A percentile compares a stretch with the other conserved stretches of the same genome.
Evolutionary conservation across 1,284 basidiomycete species (phyloP).

Genomic region (Wolfiporia cocos): DNA sequence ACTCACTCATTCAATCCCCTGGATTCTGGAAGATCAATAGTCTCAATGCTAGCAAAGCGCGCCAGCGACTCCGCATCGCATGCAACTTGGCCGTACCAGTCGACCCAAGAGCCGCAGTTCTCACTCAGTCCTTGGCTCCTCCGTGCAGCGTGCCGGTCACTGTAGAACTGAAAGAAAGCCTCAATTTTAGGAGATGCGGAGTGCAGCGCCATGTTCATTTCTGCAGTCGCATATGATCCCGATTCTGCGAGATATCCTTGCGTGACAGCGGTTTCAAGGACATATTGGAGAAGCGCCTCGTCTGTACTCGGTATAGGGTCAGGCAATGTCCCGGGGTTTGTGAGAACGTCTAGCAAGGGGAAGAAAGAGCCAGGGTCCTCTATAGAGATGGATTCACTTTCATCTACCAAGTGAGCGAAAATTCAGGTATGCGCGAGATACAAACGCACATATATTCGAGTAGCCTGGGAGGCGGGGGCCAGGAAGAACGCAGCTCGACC

Average conservation of each 20-base stretch:
- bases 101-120: constrained; percentile 78
- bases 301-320: constrained; percentile 30
- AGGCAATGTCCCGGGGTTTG: constrained; percentile 39
- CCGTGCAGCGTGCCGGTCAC: constrained; percentile 28
- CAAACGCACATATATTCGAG: constrained; percentile 76
- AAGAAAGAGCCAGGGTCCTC: constrained; percentile 69
- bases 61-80: constrained; percentile 66
- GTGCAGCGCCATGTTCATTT: constrained; percentile 64
- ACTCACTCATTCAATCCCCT: constrained; percentile 19
- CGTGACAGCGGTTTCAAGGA: constrained; percentile 42
- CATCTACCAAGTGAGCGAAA: neutral
- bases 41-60: constrained; percentile 49
- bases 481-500: constrained; percentile 75
- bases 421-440: neutral
- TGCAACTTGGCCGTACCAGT: constrained; percentile 77
- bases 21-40: constrained; percentile 36
- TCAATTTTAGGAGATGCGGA: constrained; percentile 66
- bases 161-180: constrained; percentile 66
- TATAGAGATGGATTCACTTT: constrained; percentile 53
- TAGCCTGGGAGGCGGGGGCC: constrained; percentile 69
- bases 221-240: constrained; percentile 43
- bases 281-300: constrained; percentile 48
- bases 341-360: constrained; percentile 58
- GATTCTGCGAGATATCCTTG: constrained; percentile 43
- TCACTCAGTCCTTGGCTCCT: constrained; percentile 10